Conservation (phyloP, 306 rosid species). For the Casuarina equisetifolia region DNA sequence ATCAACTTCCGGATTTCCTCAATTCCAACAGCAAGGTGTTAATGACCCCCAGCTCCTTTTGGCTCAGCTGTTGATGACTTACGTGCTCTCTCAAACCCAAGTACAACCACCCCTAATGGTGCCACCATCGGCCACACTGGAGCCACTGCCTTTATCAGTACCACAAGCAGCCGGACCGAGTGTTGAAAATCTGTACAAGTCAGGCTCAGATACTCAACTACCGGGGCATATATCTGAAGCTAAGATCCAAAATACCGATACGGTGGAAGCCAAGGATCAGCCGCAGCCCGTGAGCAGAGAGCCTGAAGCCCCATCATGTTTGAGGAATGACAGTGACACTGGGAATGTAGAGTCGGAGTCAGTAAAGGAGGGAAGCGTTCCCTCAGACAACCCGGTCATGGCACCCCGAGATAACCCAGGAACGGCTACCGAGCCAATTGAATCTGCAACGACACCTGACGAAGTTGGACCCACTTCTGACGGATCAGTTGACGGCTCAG, state of each 20-base stretch:
- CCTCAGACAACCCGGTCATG: neutral
- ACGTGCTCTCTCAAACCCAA: conserved; percentile 47
- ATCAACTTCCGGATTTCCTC: conserved; percentile 31
- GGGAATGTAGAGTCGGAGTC: conserved; percentile 10
- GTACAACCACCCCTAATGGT: conserved; percentile 24
- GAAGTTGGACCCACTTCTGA: neutral
- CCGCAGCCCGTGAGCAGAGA: neutral
- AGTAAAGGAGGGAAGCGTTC: conserved; percentile 9
- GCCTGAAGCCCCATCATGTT: neutral
- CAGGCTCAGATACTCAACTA: conserved; percentile 16
- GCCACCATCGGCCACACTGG: conserved; percentile 21
- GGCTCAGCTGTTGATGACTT: conserved; percentile 66
- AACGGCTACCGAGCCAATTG: conserved; percentile 11
- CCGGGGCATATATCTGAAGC: conserved; percentile 8
- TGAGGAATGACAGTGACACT: conserved; percentile 6
- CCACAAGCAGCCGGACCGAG: neutral
- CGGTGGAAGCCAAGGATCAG: conserved; percentile 17
- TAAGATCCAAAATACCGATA: conserved; percentile 11
- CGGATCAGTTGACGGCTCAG: conserved; percentile 6
- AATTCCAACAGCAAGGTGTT: conserved; percentile 61
- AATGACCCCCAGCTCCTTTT: conserved; percentile 71
- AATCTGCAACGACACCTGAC: neutral
- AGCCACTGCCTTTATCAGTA: neutral
- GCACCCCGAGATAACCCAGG: conserved; percentile 18
- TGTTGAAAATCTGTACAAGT: conserved; percentile 19